These are phyloP conservation scores for Aethionema arabicum DNA, from an alignment of 345 rosid species.

Conservation along the genomic window DNA sequence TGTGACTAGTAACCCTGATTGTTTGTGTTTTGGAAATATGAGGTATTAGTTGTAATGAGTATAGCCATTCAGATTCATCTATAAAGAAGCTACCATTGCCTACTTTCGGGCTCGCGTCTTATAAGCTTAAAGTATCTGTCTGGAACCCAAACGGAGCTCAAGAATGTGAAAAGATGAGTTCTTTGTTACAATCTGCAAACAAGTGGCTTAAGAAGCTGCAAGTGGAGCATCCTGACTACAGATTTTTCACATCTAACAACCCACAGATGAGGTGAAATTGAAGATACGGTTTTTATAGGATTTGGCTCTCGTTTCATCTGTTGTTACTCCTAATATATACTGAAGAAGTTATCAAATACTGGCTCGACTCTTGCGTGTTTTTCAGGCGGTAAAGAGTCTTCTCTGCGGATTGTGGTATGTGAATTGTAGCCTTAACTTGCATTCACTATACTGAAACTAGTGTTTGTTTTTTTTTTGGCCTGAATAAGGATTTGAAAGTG, in stretches of 20 bases:
- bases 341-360: constrained; percentile 17
- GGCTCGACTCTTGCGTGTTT: constrained; percentile 33
- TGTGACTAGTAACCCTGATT: background rate
- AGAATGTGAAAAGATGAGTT: constrained; percentile 54
- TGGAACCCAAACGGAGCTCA: constrained; percentile 61
- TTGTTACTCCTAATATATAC: constrained; percentile 33
- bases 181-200: constrained; percentile 61
- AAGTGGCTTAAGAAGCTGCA: constrained; percentile 66
- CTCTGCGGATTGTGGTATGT: constrained; percentile 27
- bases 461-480: constrained; percentile 23
- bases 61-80: constrained; percentile 30
- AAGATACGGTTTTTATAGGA: constrained; percentile 5
- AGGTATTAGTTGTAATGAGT: constrained; percentile 37
- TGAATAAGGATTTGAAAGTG: constrained; percentile 27
- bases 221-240: constrained; percentile 78
- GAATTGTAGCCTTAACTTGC: constrained; percentile 31
- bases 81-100: constrained; percentile 62
- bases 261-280: constrained; percentile 41
- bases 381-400: constrained; percentile 35
- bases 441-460: constrained; percentile 15
- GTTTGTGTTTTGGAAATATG: constrained; percentile 39
- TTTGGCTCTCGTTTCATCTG: constrained; percentile 20
- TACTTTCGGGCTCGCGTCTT: constrained; percentile 78
- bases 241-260: constrained; percentile 60
- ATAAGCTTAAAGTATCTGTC: constrained; percentile 70